Base-by-base conservation (phyloP, 495 filamentous ascomycete species). In the Pseudotulostoma volvatum region DNA sequence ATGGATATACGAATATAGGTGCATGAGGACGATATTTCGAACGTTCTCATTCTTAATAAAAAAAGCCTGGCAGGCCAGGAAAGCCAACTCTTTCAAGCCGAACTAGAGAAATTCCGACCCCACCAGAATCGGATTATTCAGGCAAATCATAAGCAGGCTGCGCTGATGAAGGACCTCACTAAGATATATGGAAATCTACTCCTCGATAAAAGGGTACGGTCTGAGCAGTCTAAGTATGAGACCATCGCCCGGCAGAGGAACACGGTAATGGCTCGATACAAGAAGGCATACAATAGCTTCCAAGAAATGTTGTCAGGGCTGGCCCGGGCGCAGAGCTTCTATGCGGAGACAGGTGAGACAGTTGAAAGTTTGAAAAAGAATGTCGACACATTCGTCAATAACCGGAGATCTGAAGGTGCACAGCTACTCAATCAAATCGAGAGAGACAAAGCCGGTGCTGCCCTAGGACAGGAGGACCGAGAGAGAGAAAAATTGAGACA, bases 301-400 rank as follows among this genome's bases (percentile, higher is more conserved):
- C 73, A 93, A 42, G 86, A 90, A 40, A 71, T 97, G n/a, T 73
- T 80, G 38, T 78, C 81, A 1, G 90, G 90, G 16, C 64, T 95
- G 5, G 67, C 76, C 44, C 79, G 86, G 44, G 90, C 90, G 9
- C 84, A 84, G 51, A 78, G 74, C 20, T 97, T 94, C 70, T 97
- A 97, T 54, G 71, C 70, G 4, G 90, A 96, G 53, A 97, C 96
- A 85, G 78, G 73, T 46, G 84, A 96, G 37, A 95, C 86, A 1
- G 86, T 92, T 1, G 84, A 94, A 33, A 93, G 81, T 49, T 64
- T 96, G n/a, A 76, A 83, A 42, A 88, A 94, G 66, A 97, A 97
- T 49, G 88, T 96, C 9, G 87, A 95, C 47, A 81, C 79, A 2
- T 97, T 96, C 53, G 88, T 97, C 40, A 88, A 80, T 64, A 97